Evolutionary conservation across 768 basidiomycete genomes (phyloP), one percentile per base, ranked within the genome.

Genomic region (Udeniomyces megalosporus): DNA sequence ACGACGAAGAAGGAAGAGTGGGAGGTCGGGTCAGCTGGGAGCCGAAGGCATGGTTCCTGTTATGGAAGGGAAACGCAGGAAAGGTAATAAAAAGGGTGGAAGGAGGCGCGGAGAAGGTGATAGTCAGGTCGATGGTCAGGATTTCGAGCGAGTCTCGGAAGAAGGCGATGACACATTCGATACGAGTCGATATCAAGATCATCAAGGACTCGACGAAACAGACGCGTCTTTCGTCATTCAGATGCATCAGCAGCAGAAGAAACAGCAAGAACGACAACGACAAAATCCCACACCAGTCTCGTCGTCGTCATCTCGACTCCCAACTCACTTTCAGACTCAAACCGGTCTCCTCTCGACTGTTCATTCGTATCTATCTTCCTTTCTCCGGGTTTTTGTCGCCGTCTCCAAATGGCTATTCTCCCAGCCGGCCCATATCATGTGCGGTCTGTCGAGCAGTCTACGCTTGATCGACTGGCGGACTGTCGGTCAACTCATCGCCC

Each of bases 1-100:
- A 78, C 78, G 38, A 29, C 48, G 56, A 24, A 26, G 56, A 24
- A 45, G 38, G 71, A 77, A 74, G 67, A 81, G 77, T 74, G 74
- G 73, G 60, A 74, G 70, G 55, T 42, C 60, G 75, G 74, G 70
- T 80, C 49, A 51, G 15, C 31, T 50, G 17, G 63, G 63, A 24
- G 52, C 55, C 62, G 69, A 56, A 60, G 68, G 34, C 62, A 69
- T 44, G 65, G 64, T 32, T 24, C 67, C 61, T 31, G 60, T 35
- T 34, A 58, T 61, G 26, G 56, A 62, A 50, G 58, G 57, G 11
- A 65, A 60, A 34, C 58, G 44, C 15, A 77, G 61, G 80, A 80
- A 32, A 71, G 76, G 24, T 71, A 75, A 60, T 70, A 22, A 32
- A 44, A 38, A 28, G 59, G 67, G 17, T 35, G 55, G 8, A 54